Base-by-base conservation (phyloP, 371 early-diverging fungal genomes). In the Mucor plumbeus region DNA sequence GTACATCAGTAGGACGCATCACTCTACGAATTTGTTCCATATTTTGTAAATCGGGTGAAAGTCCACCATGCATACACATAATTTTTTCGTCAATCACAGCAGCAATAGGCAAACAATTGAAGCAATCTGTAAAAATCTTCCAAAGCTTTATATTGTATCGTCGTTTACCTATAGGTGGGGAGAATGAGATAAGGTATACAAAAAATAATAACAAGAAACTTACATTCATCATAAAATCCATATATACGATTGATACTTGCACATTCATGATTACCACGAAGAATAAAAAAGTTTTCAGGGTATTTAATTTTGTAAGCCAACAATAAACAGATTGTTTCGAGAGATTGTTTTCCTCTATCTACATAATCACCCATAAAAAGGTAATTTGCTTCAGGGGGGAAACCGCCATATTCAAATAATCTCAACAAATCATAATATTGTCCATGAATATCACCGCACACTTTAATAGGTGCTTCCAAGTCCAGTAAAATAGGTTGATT, bases 221-320 rank as follows among this genome's bases (percentile, higher is more conserved):
- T 65, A 80, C 97, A 97, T 84, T 99, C 99, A 76, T 99, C 99
- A 79, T 97, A 99, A 82, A 99, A 99, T 4, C 99, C 99, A 75
- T 99, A 99, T 50, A 99, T 94, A 66, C 93, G 90, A 81, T 97
- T 97, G 76, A 97, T 94, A 76, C 90, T 88, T 26, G 95, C 94
- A 75, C 93, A 91, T 79, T 98, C 98, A 81, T 97, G 97, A 81
- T 97, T 98, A 57, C 99, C 98, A 65, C 98, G 87, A 61, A 98
- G 85, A 59, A 98, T 88, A 76, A 98, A 98, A 77, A 98, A 98
- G 85, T 97, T 98, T 71, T 95, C 93, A 35, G 97, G 97, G 82
- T 95, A 95, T 84, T 94, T 95, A 84, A 95, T 93, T 77, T 97
- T 97, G 87, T 96, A 92, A 21, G 95, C 92, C 56, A 96, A 78